These are phyloP conservation scores for Picochlorum sp. DNA, from an alignment of 139 green algal genomes.

Conservation along the genomic window DNA sequence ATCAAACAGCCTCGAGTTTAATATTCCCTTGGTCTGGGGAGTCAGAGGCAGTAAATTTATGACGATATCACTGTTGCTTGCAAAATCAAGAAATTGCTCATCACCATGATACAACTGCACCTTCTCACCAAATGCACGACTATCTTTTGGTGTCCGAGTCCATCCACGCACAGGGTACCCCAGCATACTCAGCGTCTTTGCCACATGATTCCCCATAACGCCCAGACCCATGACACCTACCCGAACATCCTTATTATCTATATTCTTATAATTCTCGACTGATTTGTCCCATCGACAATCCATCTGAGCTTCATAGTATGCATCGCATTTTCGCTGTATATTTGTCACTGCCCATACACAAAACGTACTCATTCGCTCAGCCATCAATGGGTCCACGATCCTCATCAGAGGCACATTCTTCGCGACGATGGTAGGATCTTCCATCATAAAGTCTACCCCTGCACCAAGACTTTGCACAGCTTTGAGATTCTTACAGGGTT, in stretches of 20 bases:
- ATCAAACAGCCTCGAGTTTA: conserved; percentile 37
- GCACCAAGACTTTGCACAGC: conserved; percentile 44
- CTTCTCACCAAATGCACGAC: not conserved
- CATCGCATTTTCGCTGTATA: conserved; percentile 24
- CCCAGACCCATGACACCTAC: conserved; percentile 23
- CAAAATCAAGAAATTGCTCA: conserved; percentile 31
- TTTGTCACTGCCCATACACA: conserved; percentile 38
- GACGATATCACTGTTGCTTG: conserved; percentile 30
- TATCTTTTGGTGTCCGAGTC: conserved; percentile 20
- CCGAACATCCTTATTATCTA: conserved; percentile 25
- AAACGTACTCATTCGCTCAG: conserved; percentile 53
- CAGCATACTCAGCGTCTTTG: conserved; percentile 18
- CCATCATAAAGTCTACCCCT: conserved; percentile 43
- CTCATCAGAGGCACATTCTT: conserved; percentile 33
- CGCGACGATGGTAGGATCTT: conserved; percentile 23
- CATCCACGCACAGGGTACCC: conserved; percentile 48
- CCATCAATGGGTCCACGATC: conserved; percentile 54
- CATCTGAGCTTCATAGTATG: conserved; percentile 20
- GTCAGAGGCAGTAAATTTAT: conserved; percentile 55
- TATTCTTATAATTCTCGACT: conserved; percentile 21
- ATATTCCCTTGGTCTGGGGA: conserved; percentile 33
- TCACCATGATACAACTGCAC: conserved; percentile 20
- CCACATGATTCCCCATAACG: conserved; percentile 8
- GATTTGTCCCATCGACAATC: conserved; percentile 24
- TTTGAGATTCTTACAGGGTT: conserved; percentile 27